These are phyloP conservation scores for Cephalotrichum gorgonifer DNA, from an alignment of 2,329 filamentous ascomycete genomes.

Conservation along the genomic window DNA sequence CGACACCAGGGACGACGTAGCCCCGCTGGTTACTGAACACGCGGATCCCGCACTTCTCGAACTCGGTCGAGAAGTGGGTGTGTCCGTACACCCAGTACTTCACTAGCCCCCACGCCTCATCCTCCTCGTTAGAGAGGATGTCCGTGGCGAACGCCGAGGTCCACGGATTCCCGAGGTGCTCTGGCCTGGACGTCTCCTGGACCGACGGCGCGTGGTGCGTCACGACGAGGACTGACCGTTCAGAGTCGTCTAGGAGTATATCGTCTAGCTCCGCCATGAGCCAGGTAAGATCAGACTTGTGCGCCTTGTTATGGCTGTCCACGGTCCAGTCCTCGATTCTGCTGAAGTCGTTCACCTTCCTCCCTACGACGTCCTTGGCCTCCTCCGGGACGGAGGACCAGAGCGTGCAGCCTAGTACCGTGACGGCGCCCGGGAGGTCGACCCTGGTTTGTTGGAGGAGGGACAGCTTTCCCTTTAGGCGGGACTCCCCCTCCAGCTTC, in stretches of 20 bases:
- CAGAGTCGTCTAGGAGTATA: constrained; percentile 4
- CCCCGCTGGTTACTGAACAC: constrained; percentile 36
- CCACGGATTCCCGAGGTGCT: constrained; percentile 34
- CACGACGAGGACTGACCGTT: constrained; percentile 30
- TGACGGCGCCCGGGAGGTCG: constrained; percentile 26
- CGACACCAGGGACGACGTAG: constrained; percentile 16
- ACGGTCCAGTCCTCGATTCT: constrained; percentile 42
- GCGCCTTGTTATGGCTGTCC: constrained; percentile 34
- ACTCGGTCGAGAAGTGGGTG: constrained; percentile 32
- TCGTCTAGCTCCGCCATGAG: constrained; percentile 26
- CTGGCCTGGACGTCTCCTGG: constrained; percentile 34
- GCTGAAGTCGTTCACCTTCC: constrained; percentile 41
- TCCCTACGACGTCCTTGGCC: constrained; percentile 24
- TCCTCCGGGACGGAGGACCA: constrained; percentile 39
- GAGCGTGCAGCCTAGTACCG: constrained; percentile 46
- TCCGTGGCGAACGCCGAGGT: constrained; percentile 43
- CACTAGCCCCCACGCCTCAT: constrained; percentile 12
- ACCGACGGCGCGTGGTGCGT: constrained; percentile 49
- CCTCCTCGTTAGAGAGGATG: constrained; percentile 16
- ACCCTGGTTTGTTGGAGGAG: constrained; percentile 32
- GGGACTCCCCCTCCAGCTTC: constrained; percentile 25
- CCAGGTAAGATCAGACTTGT: constrained; percentile 39
- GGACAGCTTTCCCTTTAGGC: constrained; percentile 24
- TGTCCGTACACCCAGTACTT: constrained; percentile 36
- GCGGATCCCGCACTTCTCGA: constrained; percentile 19